Conservation (phyloP, 306 rosid species). For the Vachellia collinsii region DNA sequence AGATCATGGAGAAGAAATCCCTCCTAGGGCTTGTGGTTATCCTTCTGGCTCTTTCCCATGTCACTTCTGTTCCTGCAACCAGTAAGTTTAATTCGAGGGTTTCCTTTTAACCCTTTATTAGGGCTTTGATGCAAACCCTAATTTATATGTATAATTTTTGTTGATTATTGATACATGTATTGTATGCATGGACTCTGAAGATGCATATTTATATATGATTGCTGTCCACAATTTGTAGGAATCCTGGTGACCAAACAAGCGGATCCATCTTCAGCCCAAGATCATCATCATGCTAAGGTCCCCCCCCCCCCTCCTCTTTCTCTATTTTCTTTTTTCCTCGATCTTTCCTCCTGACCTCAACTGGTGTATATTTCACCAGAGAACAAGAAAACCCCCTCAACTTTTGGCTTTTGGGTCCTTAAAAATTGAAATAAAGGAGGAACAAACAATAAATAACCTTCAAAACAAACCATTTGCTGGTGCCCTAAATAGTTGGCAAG, state of each 20-base stretch:
- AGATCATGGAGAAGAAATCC: slow-evolving; percentile 43
- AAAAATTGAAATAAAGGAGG: not conserved
- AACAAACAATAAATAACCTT: not conserved
- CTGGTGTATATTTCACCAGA: not conserved
- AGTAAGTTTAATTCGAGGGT: slow-evolving; percentile 41
- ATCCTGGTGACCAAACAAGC: slow-evolving; percentile 14
- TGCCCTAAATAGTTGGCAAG: slow-evolving; percentile 5
- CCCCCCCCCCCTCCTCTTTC: slow-evolving; percentile 11
- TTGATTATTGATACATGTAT: not conserved
- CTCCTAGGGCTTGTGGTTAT: slow-evolving; percentile 34
- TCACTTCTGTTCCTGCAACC: slow-evolving; percentile 38
- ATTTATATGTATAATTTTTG: not conserved
- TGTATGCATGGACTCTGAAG: not conserved
- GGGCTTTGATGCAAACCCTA: slow-evolving; percentile 37
- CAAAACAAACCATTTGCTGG: not conserved
- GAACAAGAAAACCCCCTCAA: not conserved
- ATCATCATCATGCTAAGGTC: slow-evolving; percentile 39
- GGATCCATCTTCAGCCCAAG: slow-evolving; percentile 29
- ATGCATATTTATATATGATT: slow-evolving; percentile 8
- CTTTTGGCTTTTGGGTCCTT: not conserved
- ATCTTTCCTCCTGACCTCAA: not conserved
- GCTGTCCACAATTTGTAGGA: slow-evolving; percentile 31
- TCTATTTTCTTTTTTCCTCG: not conserved
- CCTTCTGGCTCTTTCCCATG: slow-evolving; percentile 39
- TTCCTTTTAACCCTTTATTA: not conserved